Percentiles rank a stretch among this genome's conserved stretches.
Conservation (phyloP, 345 rosid genomes). For the Sapria himalayana region DNA sequence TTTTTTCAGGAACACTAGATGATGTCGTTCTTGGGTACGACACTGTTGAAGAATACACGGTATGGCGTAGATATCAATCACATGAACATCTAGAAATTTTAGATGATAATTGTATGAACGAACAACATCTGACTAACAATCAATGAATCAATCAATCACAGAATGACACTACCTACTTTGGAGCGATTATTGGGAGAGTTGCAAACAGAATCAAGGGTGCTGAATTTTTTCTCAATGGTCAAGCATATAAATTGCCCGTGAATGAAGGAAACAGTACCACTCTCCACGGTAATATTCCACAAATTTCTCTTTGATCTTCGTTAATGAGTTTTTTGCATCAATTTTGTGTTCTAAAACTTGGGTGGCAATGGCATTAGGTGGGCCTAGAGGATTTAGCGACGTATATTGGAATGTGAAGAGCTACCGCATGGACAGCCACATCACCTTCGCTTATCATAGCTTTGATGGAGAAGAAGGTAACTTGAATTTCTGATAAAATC, state of each 20-base stretch:
- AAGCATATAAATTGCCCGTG: slow-evolving; percentile 7
- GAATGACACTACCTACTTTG: slow-evolving; percentile 14
- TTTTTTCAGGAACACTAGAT: slow-evolving; percentile 39
- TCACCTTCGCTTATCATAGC: slow-evolving; percentile 41
- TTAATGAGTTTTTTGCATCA: too few species aligned
- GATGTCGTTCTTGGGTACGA: slow-evolving; percentile 75
- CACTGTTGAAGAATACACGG: slow-evolving; percentile 38
- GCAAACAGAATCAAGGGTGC: slow-evolving; percentile 13
- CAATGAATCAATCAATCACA: too few species aligned
- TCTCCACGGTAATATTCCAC: slow-evolving; percentile 16
- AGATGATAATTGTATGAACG: too few species aligned
- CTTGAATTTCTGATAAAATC: not conserved
- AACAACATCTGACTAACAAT: too few species aligned
- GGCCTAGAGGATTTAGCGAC: slow-evolving; percentile 41
- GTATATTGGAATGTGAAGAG: slow-evolving; percentile 41
- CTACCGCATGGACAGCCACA: slow-evolving; percentile 17
- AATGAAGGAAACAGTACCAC: slow-evolving; percentile 10
- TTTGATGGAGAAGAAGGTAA: slow-evolving; percentile 57
- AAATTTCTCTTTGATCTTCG: too few species aligned
- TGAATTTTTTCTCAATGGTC: slow-evolving; percentile 8
- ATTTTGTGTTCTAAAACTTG: too few species aligned
- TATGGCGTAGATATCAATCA: too few species aligned
- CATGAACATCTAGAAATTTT: too few species aligned
- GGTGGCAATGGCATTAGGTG: too few species aligned
- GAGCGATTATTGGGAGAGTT: slow-evolving; percentile 15